Evolutionary conservation across 2,329 filamentous ascomycete genomes (phyloP), one percentile per base, ranked within the genome.

Genomic region (Pseudocercospora vitis): DNA sequence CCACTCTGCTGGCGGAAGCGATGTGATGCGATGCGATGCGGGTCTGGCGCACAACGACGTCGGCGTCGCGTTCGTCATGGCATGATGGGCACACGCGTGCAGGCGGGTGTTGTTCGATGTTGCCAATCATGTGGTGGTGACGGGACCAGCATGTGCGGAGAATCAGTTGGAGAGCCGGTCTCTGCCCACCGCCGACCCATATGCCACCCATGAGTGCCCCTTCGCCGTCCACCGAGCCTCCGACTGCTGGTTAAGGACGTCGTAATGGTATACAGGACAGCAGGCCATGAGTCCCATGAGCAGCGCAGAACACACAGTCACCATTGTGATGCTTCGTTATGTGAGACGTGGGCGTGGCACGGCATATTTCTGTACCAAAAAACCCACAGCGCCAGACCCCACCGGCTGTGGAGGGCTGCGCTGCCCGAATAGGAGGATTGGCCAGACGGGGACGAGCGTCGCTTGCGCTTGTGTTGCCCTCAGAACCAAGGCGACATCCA

Each of bases 111-210:
- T 42, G 37, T 24, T 42, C 8, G 37, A 26, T 21, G 14, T 24
- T 42, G 37, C 37, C 37, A 42, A 42, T 42, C 37, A 42, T 42
- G 37, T 42, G 21, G 14, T 42, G 37, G 37, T 42, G 37, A 42
- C 24, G 37, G 37, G 5, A 26, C 37, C 16, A 24, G 19, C 37
- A 42, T 42, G 16, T 24, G 9, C 37, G 37, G 37, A 42, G 37
- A 42, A 42, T 18, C 11, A 42, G 16, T 42, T 26, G 37, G 37
- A 42, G 37, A 42, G 18, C 37, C 37, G 37, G 19, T 9, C 37
- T 21, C 19, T 12, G 37, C n/a, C n/a, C n/a, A n/a, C n/a, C n/a
- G n/a, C n/a, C 21, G 21, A 42, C 6, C 21, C 9, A 42, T 42
- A 8, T 26, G n/a, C 19, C 11, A 42, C 9, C 19, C 6, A 42